Conservation (phyloP, 768 basidiomycete genomes). For the Pleurotus tuber-regium region DNA sequence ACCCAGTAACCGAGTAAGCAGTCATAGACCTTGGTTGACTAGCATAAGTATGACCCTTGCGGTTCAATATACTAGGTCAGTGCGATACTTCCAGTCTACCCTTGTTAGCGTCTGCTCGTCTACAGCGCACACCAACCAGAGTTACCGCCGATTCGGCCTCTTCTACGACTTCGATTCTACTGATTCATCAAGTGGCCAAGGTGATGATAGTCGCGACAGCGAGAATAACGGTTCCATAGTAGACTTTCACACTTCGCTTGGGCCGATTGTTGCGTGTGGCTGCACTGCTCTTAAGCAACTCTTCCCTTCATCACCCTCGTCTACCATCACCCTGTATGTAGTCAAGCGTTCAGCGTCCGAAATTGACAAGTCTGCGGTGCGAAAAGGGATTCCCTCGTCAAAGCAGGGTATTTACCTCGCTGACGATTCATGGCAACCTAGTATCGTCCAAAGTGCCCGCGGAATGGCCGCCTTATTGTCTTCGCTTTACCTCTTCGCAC, state of each 20-base stretch:
- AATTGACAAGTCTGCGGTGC: neutral
- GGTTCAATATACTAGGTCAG: conserved; percentile 13
- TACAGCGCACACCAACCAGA: conserved; percentile 16
- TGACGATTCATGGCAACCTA: conserved; percentile 22
- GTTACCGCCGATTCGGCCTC: conserved; percentile 19
- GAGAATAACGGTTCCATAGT: conserved; percentile 6
- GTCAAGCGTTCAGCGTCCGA: conserved; percentile 15
- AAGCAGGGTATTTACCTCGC: conserved; percentile 19
- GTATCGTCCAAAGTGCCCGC: conserved; percentile 20
- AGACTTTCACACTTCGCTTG: conserved; percentile 23
- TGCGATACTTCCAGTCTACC: conserved; percentile 20
- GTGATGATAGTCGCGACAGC: neutral
- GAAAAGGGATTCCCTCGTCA: neutral
- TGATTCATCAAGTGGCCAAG: neutral
- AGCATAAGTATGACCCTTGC: too few relatives aligned
- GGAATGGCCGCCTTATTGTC: conserved; percentile 29
- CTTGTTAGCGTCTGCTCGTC: conserved; percentile 25
- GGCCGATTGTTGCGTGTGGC: conserved; percentile 21
- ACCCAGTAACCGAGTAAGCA: conserved; percentile 22
- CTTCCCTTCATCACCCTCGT: conserved; percentile 9
- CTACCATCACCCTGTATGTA: conserved; percentile 17
- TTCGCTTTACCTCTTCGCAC: conserved; percentile 23
- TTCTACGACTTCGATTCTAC: conserved; percentile 10
- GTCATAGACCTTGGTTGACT: too few relatives aligned
- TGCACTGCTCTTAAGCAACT: conserved; percentile 19